A percentile compares a stretch with the other conserved stretches of the same genome.
These are phyloP conservation scores for Ceratobasidium sp. DNA, from an alignment of 1,284 basidiomycete genomes.

Conservation along the genomic window DNA sequence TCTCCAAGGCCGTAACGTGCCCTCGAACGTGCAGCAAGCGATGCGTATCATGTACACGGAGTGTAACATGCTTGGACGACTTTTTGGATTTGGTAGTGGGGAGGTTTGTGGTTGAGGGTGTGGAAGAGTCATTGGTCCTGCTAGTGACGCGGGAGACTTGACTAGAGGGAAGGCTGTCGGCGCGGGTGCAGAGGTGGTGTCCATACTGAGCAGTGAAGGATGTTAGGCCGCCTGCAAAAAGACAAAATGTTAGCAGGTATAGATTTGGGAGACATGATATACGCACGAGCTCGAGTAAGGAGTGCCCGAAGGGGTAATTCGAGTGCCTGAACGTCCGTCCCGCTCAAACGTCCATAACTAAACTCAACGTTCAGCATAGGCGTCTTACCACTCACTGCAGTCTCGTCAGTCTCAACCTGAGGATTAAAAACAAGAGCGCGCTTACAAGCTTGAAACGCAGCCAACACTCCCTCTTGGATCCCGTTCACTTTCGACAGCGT, in stretches of 20 bases:
- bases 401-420: neutral
- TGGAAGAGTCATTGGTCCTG: neutral
- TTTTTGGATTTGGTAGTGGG: neutral
- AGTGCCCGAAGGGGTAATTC: constrained; percentile 40
- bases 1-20: constrained; percentile 54
- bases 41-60: constrained; percentile 55
- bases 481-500: constrained; percentile 54
- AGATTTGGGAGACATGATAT: neutral
- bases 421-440: constrained; percentile 9
- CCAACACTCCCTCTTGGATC: constrained; percentile 47
- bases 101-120: neutral
- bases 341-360: constrained; percentile 65
- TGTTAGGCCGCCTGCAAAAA: constrained; percentile 34
- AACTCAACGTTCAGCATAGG: constrained; percentile 64
- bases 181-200: constrained; percentile 38
- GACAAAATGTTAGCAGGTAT: neutral
- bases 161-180: constrained; percentile 25
- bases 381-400: constrained; percentile 57
- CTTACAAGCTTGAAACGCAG: constrained; percentile 51
- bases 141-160: constrained; percentile 11
- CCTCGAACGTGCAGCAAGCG: constrained; percentile 58
- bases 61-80: neutral
- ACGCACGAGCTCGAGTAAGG: constrained; percentile 42
- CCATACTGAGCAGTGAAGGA: constrained; percentile 41
- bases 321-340: constrained; percentile 60